These are phyloP conservation scores for Salix arbutifolia DNA, from an alignment of 345 rosid genomes.

Conservation along the genomic window DNA sequence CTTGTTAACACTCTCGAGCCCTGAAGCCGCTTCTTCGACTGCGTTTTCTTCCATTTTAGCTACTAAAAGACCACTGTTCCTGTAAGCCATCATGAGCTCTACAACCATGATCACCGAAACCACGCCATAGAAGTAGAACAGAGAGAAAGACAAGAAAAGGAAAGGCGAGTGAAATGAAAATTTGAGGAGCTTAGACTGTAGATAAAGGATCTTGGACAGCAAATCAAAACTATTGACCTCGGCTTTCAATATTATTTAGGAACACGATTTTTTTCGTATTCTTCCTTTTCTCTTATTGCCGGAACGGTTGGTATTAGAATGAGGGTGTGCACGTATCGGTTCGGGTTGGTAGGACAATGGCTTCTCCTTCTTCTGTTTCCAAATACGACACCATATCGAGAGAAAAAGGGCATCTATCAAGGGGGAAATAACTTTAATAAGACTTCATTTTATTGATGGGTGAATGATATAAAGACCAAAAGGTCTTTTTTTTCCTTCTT, in stretches of 20 bases:
- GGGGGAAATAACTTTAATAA: too few species aligned
- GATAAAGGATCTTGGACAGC: slow-evolving; percentile 29
- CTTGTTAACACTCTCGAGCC: slow-evolving; percentile 29
- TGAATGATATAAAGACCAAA: too few species aligned
- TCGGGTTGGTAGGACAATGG: too few species aligned
- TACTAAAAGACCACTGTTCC: slow-evolving; percentile 21
- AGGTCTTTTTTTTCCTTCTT: too few species aligned
- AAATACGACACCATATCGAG: too few species aligned
- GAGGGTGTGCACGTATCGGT: too few species aligned
- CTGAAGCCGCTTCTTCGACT: slow-evolving; percentile 33
- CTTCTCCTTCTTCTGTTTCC: too few species aligned
- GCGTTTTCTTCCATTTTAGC: slow-evolving; percentile 27
- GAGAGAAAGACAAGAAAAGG: not conserved
- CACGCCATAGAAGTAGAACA: slow-evolving; percentile 8
- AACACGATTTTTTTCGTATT: not conserved
- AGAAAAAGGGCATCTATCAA: too few species aligned
- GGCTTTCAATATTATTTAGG: not conserved
- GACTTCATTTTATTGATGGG: too few species aligned
- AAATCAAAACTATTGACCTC: slow-evolving; percentile 33
- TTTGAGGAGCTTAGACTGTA: slow-evolving; percentile 12
- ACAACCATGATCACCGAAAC: slow-evolving; percentile 28
- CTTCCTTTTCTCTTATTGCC: not conserved
- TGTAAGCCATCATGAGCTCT: slow-evolving; percentile 22
- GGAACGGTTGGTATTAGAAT: too few species aligned
- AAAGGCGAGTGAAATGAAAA: slow-evolving; percentile 3